Conservation (phyloP, 2,329 filamentous ascomycete species). For the Aspergillus hortae region DNA sequence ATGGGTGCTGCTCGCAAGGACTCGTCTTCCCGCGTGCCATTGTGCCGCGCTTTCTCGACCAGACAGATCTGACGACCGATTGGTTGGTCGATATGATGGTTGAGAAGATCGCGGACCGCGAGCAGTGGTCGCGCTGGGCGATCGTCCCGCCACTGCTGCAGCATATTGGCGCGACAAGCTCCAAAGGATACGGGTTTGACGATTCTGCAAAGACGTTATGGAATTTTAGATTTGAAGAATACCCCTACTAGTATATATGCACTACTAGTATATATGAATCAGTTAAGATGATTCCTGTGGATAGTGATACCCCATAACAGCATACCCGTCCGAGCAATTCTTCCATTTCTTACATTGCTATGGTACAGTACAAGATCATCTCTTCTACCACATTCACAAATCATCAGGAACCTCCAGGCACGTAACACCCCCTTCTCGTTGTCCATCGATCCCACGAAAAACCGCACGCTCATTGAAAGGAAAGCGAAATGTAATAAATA, state of each 20-base stretch:
- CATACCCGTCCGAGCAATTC: not conserved
- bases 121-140: conserved; percentile 10
- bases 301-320: too few species aligned
- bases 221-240: conserved; percentile 15
- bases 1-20: conserved; percentile 43
- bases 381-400: conserved; percentile 5
- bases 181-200: conserved; percentile 15
- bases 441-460: not conserved
- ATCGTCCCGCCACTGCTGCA: conserved; percentile 12
- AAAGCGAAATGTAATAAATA: not conserved
- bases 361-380: not conserved
- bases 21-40: conserved; percentile 36
- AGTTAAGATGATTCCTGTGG: too few species aligned
- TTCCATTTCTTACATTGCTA: not conserved
- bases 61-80: conserved; percentile 9
- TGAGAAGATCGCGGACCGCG: conserved; percentile 10
- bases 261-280: too few species aligned
- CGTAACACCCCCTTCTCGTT: not conserved
- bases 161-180: conserved; percentile 14
- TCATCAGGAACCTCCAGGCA: conserved; percentile 11
- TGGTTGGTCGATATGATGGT: conserved; percentile 16
- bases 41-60: conserved; percentile 7
- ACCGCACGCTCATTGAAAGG: not conserved
- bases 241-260: not conserved
- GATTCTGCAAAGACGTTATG: conserved; percentile 11